Percentiles rank a stretch among this genome's conserved stretches.
Conservation (phyloP, 2,329 filamentous ascomycete genomes). For the Nemania diffusa region DNA sequence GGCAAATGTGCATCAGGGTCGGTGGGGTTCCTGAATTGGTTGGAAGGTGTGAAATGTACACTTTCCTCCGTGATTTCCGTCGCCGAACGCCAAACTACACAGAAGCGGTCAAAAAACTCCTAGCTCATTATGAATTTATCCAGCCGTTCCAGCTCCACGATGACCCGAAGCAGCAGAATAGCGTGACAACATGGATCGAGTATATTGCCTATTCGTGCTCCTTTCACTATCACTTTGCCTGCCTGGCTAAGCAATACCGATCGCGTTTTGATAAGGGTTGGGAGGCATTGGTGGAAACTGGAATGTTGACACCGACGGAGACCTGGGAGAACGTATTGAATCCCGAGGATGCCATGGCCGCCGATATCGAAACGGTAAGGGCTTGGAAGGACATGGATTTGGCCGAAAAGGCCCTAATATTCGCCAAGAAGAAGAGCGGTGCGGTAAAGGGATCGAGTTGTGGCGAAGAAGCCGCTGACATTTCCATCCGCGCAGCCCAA, state of each 20-base stretch:
- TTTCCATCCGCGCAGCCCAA: background rate
- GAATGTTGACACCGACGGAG: slow-evolving; percentile 45
- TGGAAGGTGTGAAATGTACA: background rate
- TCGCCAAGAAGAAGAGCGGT: too few species aligned
- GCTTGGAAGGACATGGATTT: background rate
- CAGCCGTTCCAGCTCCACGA: slow-evolving; percentile 71
- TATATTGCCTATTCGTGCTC: slow-evolving; percentile 49
- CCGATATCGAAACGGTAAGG: background rate
- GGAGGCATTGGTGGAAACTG: slow-evolving; percentile 49
- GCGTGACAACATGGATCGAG: slow-evolving; percentile 54
- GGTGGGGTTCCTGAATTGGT: background rate
- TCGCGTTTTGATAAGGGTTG: slow-evolving; percentile 45
- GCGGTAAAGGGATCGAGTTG: background rate
- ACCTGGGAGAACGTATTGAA: slow-evolving; percentile 43
- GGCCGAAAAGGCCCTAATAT: background rate
- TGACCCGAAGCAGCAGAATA: slow-evolving; percentile 49
- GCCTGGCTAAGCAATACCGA: slow-evolving; percentile 37
- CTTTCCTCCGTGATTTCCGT: background rate
- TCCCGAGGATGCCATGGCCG: background rate
- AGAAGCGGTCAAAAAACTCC: slow-evolving; percentile 2
- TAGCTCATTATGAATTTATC: slow-evolving; percentile 64
- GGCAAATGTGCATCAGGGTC: background rate
- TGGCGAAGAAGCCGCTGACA: background rate
- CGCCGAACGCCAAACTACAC: background rate
- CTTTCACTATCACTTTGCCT: slow-evolving; percentile 34